phyloP scores from a whole-genome alignment of 805 yeast species.

The Starmerella roubikii region DNA sequence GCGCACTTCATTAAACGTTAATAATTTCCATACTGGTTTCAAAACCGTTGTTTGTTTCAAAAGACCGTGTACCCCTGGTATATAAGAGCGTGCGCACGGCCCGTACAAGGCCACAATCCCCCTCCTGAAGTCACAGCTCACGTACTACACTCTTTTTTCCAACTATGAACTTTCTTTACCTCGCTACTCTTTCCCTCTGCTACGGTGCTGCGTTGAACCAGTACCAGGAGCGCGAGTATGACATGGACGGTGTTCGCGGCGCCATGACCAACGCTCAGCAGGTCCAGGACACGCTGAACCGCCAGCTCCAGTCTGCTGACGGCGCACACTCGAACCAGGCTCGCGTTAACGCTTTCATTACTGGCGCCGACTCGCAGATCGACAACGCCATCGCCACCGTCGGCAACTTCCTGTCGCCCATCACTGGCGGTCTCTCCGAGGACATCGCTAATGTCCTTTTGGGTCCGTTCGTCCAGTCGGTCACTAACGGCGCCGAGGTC shows the following conservation, averaged over 20 bases:
- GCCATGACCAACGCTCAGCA: constrained; percentile 15
- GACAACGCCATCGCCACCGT: constrained; percentile 22
- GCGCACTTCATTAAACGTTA: too few relatives aligned
- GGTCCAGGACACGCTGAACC: constrained; percentile 12
- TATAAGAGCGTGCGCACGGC: too few relatives aligned
- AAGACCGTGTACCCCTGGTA: too few relatives aligned
- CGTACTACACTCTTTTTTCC: too few relatives aligned
- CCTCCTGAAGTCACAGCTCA: too few relatives aligned
- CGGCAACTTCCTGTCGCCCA: constrained; percentile 13
- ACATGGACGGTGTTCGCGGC: constrained; percentile 12
- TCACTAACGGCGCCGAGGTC: constrained; percentile 25
- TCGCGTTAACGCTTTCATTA: constrained; percentile 18
- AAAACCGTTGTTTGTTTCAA: too few relatives aligned
- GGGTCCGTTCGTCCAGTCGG: constrained; percentile 26
- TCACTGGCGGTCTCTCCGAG: constrained; percentile 15
- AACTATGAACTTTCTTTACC: too few relatives aligned
- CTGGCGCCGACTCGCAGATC: constrained; percentile 26
- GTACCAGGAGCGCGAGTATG: constrained; percentile 1
- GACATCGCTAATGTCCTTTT: constrained; percentile 15
- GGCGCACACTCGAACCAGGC: constrained; percentile 6
- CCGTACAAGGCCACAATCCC: too few relatives aligned
- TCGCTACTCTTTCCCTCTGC: constrained; percentile 10
- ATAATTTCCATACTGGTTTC: too few relatives aligned
- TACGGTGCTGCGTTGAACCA: constrained; percentile 3
- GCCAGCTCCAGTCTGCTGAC: constrained; percentile 7